These are phyloP conservation scores for Neofusicoccum sp. DNA, from an alignment of 2,329 filamentous ascomycete genomes.

Conservation along the genomic window DNA sequence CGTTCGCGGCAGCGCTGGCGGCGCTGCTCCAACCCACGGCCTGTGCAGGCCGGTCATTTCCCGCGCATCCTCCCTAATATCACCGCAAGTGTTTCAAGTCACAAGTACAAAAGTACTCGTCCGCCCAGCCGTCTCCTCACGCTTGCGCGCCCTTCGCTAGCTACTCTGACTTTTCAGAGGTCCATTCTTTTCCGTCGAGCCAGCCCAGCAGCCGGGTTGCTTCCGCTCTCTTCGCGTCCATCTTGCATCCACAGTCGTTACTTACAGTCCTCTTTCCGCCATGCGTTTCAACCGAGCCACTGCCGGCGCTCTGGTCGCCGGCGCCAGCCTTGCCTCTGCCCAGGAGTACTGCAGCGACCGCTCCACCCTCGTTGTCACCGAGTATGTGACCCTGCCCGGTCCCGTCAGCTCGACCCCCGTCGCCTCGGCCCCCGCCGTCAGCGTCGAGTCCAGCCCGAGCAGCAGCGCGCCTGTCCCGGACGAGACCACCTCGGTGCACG, in stretches of 20 bases:
- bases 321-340: constrained; percentile 11
- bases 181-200: constrained; percentile 13
- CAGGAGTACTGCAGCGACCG: constrained; percentile 17
- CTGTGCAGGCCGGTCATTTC: background rate
- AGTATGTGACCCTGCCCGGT: constrained; percentile 14
- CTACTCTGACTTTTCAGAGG: constrained; percentile 19
- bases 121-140: background rate
- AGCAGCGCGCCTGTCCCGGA: background rate
- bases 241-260: background rate
- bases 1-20: background rate
- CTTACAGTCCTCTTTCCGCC: background rate
- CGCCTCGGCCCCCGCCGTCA: background rate
- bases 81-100: background rate
- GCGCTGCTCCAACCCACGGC: background rate
- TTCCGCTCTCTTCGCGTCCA: constrained; percentile 1
- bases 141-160: constrained; percentile 2
- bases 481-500: constrained; percentile 1
- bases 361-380: constrained; percentile 8
- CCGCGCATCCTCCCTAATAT: constrained; percentile 10
- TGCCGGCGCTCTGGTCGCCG: constrained; percentile 13
- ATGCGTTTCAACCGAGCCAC: constrained; percentile 18
- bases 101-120: constrained; percentile 12
- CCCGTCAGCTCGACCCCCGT: constrained; percentile 7
- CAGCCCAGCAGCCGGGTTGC: background rate
- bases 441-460: background rate